These are phyloP conservation scores for Skeletonema potamos DNA, from an alignment of 108 stramenopile species.

Conservation along the genomic window DNA sequence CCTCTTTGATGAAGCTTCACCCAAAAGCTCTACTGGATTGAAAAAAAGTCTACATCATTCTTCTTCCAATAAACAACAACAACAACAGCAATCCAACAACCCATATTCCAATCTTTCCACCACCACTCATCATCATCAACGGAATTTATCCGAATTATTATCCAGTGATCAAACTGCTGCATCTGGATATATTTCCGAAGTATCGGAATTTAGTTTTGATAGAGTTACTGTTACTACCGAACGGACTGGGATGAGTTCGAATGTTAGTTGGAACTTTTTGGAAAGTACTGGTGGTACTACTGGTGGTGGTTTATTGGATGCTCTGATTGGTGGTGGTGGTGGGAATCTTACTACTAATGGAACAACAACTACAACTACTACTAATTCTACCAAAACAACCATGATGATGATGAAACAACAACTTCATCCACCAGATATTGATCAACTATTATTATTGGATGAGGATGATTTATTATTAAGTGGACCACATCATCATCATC, in stretches of 20 bases:
- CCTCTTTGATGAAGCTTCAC: neutral
- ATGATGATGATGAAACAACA: neutral
- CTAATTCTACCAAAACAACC: too few species aligned
- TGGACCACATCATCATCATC: neutral
- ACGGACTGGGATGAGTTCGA: constrained; percentile 9
- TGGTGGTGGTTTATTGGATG: neutral
- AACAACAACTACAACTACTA: neutral
- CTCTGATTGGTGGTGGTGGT: neutral
- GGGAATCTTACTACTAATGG: neutral
- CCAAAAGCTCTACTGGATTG: neutral
- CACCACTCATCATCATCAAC: neutral
- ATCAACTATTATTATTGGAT: neutral
- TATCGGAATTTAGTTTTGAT: constrained; percentile 40
- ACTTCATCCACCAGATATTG: neutral
- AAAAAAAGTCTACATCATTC: neutral
- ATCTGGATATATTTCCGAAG: constrained; percentile 13
- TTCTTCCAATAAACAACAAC: neutral
- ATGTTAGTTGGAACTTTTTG: constrained; percentile 23
- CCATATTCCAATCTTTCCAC: neutral
- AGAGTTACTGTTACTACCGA: constrained; percentile 31
- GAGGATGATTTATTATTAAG: neutral
- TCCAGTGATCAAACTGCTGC: neutral
- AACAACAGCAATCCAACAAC: too few species aligned
- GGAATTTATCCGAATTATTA: neutral
- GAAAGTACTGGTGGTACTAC: neutral